Evolutionary conservation across 208 protist genomes (phyloP).

Genomic region (Leishmania gerbilli): DNA sequence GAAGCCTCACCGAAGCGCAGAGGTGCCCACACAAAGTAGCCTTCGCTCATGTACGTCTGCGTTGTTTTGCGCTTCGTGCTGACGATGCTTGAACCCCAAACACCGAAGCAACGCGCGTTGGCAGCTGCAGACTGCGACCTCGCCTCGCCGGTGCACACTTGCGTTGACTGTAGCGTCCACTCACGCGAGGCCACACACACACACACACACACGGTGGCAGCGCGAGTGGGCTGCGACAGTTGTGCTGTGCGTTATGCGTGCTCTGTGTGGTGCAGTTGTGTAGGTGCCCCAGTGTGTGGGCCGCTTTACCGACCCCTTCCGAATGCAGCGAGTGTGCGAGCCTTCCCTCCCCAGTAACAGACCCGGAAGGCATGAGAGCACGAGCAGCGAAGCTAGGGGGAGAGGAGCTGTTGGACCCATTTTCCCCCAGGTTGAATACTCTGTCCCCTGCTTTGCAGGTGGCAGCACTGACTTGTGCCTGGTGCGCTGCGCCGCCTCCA

Average conservation of each 20-base stretch:
- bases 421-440: too few relatives aligned
- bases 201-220: background rate
- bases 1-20: conserved; percentile 35
- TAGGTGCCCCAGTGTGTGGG: background rate
- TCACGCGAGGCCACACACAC: conserved; percentile 1
- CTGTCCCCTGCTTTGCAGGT: background rate
- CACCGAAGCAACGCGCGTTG: background rate
- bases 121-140: background rate
- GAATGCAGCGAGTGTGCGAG: background rate
- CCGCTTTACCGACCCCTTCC: background rate
- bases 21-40: conserved; percentile 1
- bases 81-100: background rate
- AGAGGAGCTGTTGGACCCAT: background rate
- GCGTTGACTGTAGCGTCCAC: background rate
- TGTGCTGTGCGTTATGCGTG: background rate
- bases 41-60: background rate
- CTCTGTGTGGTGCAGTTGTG: background rate
- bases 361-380: background rate
- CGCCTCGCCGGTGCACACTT: background rate
- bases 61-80: background rate
- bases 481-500: background rate
- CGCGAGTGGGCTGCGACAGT: background rate
- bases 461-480: background rate
- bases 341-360: background rate
- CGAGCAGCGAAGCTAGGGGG: background rate